Base-by-base conservation (phyloP, 2,329 filamentous ascomycete species). In the Dactylellina drechsleri region DNA sequence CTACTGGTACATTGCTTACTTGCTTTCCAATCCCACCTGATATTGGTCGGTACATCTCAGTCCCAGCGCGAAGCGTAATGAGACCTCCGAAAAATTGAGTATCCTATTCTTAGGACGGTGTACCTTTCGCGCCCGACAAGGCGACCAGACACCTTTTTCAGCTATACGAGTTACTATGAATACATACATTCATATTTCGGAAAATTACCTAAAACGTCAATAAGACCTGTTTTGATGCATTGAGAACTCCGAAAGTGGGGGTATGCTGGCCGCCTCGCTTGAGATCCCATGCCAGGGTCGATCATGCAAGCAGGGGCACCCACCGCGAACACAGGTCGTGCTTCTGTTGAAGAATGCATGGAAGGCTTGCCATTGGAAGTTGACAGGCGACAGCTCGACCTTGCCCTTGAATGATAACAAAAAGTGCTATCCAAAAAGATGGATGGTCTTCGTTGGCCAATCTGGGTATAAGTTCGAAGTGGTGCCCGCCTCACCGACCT, bases 341-440 rank as follows among this genome's bases (percentile, higher is more conserved):
- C 71, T 64, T 68, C 59, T 47, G 64, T 61, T 62, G 64, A 68
- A 65, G 18, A n/a, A 75, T 75, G 71, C 71, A 68, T 53, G 47
- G 58, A 41, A 75, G 60, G 64, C 71, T 75, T 75, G 64, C 68
- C 58, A 75, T 75, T 75, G 71, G 71, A 67, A 59, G 64, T 56
- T 56, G 53, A 40, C 43, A 43, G 58, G 53, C 62, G 53, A 74
- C 70, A 62, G 62, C 70, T 74, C 58, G 49, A 62, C 12, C 16
- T 56, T 47, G 43, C 20, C 66, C 57, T 15, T 36, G 59, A 13
- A 36, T 7, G 59, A 40, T 18, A 40, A 20, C 45, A 53, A 13
- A 36, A 54, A 15, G 15, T 53, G 8, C 45, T 59, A n/a, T 12
- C 13, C 43, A 49, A 31, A 10, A 36, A 23, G 23, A 36, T 26